A percentile compares a stretch with the other conserved stretches of the same genome.
These are phyloP conservation scores for Saccharomycopsis phalli DNA, from an alignment of 1,139 yeast genomes.

Conservation along the genomic window DNA sequence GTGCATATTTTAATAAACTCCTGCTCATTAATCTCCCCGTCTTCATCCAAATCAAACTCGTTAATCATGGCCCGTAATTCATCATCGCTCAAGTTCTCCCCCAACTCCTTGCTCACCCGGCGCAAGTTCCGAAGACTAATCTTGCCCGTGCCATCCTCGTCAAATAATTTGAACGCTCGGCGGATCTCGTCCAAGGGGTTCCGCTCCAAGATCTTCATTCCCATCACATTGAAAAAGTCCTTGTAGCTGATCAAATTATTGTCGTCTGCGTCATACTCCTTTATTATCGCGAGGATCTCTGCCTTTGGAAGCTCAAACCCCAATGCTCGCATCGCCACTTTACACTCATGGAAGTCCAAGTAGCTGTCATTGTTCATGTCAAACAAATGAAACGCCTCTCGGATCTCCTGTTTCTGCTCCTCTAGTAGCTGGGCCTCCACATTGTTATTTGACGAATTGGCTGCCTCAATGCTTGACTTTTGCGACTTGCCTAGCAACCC, in stretches of 20 bases:
- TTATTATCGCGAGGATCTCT: conserved; percentile 73
- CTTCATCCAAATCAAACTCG: conserved; percentile 93
- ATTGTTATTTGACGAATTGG: background rate
- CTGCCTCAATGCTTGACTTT: conserved; percentile 1
- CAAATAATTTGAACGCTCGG: conserved; percentile 85
- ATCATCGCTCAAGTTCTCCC: conserved; percentile 86
- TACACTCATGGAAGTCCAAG: conserved; percentile 81
- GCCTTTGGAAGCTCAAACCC: conserved; percentile 82
- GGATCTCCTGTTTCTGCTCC: conserved; percentile 86
- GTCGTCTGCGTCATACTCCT: conserved; percentile 74
- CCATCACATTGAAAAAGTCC: conserved; percentile 61
- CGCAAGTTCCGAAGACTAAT: conserved; percentile 75
- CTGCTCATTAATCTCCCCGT: conserved; percentile 88
- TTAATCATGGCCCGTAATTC: conserved; percentile 96
- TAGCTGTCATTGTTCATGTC: conserved; percentile 90
- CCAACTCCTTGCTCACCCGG: conserved; percentile 86
- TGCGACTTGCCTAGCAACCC: background rate
- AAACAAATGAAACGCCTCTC: conserved; percentile 88
- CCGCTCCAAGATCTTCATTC: conserved; percentile 67
- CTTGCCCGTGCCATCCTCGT: conserved; percentile 81
- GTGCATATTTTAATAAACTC: conserved; percentile 90
- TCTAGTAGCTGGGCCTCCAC: conserved; percentile 62
- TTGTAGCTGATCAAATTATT: conserved; percentile 68
- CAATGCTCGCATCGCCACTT: conserved; percentile 82
- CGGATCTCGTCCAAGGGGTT: conserved; percentile 91